phyloP scores from a whole-genome alignment of 106 monocot species.

The Acanthochlamys bracteata region DNA sequence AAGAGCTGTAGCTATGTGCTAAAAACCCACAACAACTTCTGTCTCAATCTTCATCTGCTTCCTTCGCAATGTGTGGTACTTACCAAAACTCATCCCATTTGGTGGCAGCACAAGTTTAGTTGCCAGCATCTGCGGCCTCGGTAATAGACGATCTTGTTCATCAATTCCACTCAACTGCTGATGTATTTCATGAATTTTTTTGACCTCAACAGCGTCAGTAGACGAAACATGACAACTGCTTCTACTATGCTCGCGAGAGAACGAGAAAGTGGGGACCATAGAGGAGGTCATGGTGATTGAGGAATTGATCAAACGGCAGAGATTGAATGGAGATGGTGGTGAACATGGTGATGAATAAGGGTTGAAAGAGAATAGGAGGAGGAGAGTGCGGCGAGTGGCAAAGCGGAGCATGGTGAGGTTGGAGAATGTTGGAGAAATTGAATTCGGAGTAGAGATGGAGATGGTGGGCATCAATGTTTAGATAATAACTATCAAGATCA shows the following conservation, averaged over 20 bases:
- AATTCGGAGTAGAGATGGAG: background rate
- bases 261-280: background rate
- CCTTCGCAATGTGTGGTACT: constrained; percentile 36
- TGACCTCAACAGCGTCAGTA: constrained; percentile 42
- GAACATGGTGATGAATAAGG: background rate
- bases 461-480: background rate
- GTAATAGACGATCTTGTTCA: background rate
- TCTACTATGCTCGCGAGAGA: constrained; percentile 35
- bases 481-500: background rate
- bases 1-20: no score
- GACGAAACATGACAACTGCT: constrained; percentile 29
- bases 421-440: background rate
- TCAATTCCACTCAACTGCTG: constrained; percentile 16
- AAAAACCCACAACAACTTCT: no score
- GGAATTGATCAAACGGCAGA: background rate
- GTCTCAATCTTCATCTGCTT: constrained; percentile 84
- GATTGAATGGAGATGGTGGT: background rate
- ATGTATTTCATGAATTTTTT: constrained; percentile 27
- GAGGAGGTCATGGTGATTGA: no score
- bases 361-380: background rate
- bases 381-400: background rate
- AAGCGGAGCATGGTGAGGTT: background rate
- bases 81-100: constrained; percentile 22
- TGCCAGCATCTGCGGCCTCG: background rate
- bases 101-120: background rate